phyloP scores from a whole-genome alignment of 208 protist genomes.

The Leishmania gerbilli region DNA sequence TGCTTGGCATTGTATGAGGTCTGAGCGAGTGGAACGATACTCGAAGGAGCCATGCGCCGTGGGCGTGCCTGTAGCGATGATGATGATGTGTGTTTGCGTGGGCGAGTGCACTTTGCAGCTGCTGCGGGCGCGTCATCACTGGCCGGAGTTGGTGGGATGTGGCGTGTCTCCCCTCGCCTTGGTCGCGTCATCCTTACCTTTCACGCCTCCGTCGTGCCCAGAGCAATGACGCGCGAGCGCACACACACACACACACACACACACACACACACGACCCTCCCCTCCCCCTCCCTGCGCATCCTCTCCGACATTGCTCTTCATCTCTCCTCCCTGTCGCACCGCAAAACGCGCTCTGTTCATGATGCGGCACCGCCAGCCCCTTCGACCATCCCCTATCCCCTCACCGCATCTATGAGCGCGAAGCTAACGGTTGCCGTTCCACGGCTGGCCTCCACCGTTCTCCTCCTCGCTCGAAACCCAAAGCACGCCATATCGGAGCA shows the following conservation, averaged over 20 bases:
- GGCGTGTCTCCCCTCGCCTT: background rate
- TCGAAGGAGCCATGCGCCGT: background rate
- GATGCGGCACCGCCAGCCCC: background rate
- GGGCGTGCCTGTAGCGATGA: background rate
- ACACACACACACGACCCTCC: background rate
- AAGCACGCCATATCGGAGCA: background rate
- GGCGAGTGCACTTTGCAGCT: background rate
- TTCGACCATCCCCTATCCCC: background rate
- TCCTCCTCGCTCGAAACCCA: conserved; percentile 35
- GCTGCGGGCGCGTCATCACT: background rate
- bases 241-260: background rate
- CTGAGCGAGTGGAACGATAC: background rate
- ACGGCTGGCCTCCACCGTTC: conserved; percentile 44
- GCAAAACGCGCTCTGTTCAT: background rate
- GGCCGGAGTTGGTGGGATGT: background rate
- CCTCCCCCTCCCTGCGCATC: background rate
- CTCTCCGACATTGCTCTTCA: conserved; percentile 5
- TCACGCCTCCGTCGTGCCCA: background rate
- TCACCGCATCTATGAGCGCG: conserved; percentile 7
- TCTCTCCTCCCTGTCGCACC: background rate
- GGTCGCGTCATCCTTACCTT: background rate
- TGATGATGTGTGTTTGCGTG: background rate
- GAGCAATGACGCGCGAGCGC: background rate
- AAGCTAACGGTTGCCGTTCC: conserved; percentile 25
- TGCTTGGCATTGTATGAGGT: background rate